Percentiles rank a stretch among this genome's conserved stretches.
Evolutionary conservation across 371 early-diverging fungal genomes (phyloP).

Genomic region (Umbelopsis sp.): DNA sequence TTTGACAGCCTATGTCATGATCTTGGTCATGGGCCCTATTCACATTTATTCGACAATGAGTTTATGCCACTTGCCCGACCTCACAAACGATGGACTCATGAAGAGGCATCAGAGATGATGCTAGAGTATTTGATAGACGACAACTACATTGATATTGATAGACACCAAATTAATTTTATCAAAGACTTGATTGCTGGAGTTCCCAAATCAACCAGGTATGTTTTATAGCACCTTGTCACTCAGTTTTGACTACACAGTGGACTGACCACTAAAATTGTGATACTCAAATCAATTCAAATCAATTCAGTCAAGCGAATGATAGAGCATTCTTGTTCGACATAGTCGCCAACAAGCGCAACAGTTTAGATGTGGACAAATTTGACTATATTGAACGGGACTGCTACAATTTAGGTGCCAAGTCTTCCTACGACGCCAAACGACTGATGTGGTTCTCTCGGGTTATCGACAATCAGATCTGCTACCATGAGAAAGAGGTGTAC

Average conservation of each 20-base stretch:
- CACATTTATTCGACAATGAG: constrained; percentile 90
- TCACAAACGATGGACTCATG: constrained; percentile 83
- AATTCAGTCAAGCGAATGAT: constrained; percentile 34
- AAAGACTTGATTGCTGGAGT: constrained; percentile 85
- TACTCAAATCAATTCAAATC: neutral
- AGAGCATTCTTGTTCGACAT: constrained; percentile 91
- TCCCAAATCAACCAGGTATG: constrained; percentile 43
- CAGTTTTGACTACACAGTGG: neutral
- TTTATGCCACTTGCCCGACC: constrained; percentile 81
- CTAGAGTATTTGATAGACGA: constrained; percentile 82
- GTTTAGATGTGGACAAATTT: constrained; percentile 97
- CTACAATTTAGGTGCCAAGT: constrained; percentile 81
- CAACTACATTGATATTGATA: constrained; percentile 75
- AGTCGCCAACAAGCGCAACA: constrained; percentile 93
- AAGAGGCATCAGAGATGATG: constrained; percentile 88
- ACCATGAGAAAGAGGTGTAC: constrained; percentile 79
- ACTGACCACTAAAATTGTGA: neutral
- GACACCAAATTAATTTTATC: constrained; percentile 74
- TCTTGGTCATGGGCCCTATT: constrained; percentile 94
- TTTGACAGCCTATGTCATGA: constrained; percentile 83
- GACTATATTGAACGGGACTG: constrained; percentile 95
- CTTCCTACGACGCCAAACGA: constrained; percentile 80
- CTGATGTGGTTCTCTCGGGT: constrained; percentile 85
- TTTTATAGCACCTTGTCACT: neutral
- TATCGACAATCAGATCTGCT: constrained; percentile 90